These are phyloP conservation scores for Solanum microdontum DNA, from an alignment of 257 asterid species.

Conservation along the genomic window DNA sequence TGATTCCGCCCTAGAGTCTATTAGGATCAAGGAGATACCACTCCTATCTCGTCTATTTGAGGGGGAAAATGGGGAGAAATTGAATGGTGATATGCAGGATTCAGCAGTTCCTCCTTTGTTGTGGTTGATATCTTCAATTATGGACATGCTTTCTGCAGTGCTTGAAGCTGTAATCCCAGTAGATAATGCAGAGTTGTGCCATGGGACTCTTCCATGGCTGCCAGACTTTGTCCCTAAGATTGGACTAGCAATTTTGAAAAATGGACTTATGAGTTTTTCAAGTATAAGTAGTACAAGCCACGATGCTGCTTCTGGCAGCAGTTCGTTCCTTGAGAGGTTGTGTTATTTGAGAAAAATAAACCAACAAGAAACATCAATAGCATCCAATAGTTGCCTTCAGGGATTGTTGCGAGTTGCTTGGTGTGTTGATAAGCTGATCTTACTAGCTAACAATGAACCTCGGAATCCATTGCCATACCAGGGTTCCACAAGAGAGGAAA, in stretches of 20 bases:
- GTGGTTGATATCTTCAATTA: constrained; percentile 67
- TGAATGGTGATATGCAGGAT: constrained; percentile 16
- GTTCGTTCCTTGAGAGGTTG: constrained; percentile 42
- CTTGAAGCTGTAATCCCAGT: constrained; percentile 61
- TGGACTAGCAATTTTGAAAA: constrained; percentile 51
- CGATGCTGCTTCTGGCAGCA: constrained; percentile 11
- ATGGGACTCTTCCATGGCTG: constrained; percentile 55
- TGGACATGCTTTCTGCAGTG: constrained; percentile 55
- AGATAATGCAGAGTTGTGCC: constrained; percentile 19
- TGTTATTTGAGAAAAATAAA: constrained; percentile 38
- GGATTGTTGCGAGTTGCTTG: constrained; percentile 52
- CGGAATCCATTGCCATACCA: constrained; percentile 19
- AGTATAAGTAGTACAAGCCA: constrained; percentile 10
- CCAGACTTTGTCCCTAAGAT: constrained; percentile 82
- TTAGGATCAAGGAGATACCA: constrained; percentile 30
- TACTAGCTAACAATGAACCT: constrained; percentile 39
- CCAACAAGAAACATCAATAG: constrained; percentile 43
- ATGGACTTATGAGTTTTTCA: constrained; percentile 37
- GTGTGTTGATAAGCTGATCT: constrained; percentile 59
- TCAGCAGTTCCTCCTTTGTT: constrained; percentile 38
- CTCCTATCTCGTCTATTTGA: constrained; percentile 22
- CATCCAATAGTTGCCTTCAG: constrained; percentile 74
- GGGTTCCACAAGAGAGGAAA: constrained; percentile 34
- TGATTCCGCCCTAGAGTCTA: constrained; percentile 71
- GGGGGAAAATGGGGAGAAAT: constrained; percentile 18